Evolutionary conservation across 441 rosid genomes (phyloP).

Genomic region (Omphalea diandra): DNA sequence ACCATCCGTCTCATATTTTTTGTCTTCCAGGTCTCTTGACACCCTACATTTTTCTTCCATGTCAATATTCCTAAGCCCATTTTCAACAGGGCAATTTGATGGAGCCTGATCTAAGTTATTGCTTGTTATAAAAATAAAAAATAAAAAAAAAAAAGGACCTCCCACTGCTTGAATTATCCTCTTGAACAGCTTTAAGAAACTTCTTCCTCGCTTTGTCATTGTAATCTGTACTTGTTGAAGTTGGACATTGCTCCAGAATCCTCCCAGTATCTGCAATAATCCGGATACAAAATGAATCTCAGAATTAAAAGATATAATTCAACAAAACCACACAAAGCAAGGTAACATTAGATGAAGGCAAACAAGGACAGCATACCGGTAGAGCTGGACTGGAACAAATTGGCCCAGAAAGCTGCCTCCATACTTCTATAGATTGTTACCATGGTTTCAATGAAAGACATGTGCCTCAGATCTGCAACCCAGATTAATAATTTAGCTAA

Average conservation of each 20-base stretch:
- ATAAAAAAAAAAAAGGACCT: background rate
- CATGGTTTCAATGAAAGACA: conserved; percentile 58
- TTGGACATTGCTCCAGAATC: conserved; percentile 10
- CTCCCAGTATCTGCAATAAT: conserved; percentile 23
- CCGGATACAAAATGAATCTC: background rate
- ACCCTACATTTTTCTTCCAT: conserved; percentile 12
- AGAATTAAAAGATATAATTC: background rate
- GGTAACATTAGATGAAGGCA: background rate
- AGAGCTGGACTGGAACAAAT: conserved; percentile 31
- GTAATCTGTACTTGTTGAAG: conserved; percentile 15
- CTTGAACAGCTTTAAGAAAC: conserved; percentile 8
- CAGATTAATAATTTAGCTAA: conserved; percentile 5
- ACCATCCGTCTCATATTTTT: conserved; percentile 23
- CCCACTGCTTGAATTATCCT: conserved; percentile 24
- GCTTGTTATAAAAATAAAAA: background rate
- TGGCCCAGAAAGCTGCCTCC: conserved; percentile 46
- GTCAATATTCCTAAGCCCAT: conserved; percentile 26
- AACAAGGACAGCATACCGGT: conserved; percentile 24
- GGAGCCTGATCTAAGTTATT: conserved; percentile 17
- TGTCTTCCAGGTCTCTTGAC: conserved; percentile 21
- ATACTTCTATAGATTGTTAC: conserved; percentile 63
- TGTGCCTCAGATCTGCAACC: conserved; percentile 52
- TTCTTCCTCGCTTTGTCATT: conserved; percentile 2
- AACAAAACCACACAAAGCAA: background rate
- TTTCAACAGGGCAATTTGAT: conserved; percentile 19